Base-by-base conservation (phyloP, 257 asterid species). In the Solanum clarkiae region DNA sequence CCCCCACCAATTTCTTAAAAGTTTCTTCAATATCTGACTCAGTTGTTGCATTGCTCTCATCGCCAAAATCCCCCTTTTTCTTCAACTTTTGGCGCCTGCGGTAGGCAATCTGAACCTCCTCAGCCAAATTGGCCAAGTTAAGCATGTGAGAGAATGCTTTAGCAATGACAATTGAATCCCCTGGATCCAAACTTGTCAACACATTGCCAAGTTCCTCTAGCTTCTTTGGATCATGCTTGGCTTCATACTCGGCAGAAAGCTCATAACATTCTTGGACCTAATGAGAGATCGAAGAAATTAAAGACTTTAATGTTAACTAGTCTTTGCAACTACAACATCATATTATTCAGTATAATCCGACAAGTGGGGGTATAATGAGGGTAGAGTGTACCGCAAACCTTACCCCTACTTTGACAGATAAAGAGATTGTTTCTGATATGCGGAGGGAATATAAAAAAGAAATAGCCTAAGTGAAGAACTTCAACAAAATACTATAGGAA, bases 131-230 rank as follows among this genome's bases (percentile, higher is more conserved):
- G 80, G 90, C 93, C 62, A 90, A 89, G 88, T 89, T 90, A 86
- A 90, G 93, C 93, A 87, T 90, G 90, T 90, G 90, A 77, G 93
- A 90, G 88, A 90, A 90, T 42, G 93, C 88, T 79, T 90, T 90
- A 5, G 93, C 90, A 87, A 90, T 79, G 42, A 90, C 93, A 63
- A 90, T 90, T 32, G 93, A 90, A 18, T 90, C 93, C 75, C 90
- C 93, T 5, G 93, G 90, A 81, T 90, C 93, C 86, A 90, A 87
- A 68, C 90, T 86, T 56, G 93, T 90, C 44, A 90, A 74, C 12
- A 85, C 70, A 84, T 47, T 88, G 40, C 93, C 93, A 57, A 90
- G 90, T 89, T 87, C 91, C 85, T 90, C 93, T 9, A 90, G 85
- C 85, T 90, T 90, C 81, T 86, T 86, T 0, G 89, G 89, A 62